Percentiles rank a stretch among this genome's conserved stretches.
Conservation (phyloP, 164 flowering plant genomes). For the Pachysandra terminalis region DNA sequence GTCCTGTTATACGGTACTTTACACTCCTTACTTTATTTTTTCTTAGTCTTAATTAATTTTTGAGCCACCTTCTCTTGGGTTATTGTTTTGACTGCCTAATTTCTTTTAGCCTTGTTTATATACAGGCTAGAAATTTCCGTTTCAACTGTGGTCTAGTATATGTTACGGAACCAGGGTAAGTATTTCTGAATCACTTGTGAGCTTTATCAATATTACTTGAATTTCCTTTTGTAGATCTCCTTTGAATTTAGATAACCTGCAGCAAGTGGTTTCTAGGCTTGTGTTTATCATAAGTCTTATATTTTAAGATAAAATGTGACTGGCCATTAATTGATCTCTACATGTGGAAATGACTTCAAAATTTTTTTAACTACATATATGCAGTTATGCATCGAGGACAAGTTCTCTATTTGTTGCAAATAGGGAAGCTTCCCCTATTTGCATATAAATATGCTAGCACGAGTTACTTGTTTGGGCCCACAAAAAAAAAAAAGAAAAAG, state of each 20-base stretch:
- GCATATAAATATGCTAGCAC: too few relatives aligned
- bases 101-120: neutral
- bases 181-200: neutral
- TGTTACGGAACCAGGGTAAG: constrained; percentile 92
- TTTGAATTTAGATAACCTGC: neutral
- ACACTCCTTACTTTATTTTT: neutral
- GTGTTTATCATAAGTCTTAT: too few relatives aligned
- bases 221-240: neutral
- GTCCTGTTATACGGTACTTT: neutral
- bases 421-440: too few relatives aligned
- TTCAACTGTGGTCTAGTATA: constrained; percentile 89
- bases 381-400: too few relatives aligned
- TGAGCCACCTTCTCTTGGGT: neutral
- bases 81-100: neutral
- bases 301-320: too few relatives aligned
- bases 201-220: neutral
- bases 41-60: neutral
- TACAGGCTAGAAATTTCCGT: constrained; percentile 93
- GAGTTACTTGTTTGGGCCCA: too few relatives aligned
- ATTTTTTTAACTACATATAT: too few relatives aligned
- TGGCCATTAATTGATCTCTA: too few relatives aligned
- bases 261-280: neutral
- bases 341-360: too few relatives aligned
- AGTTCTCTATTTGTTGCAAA: too few relatives aligned
- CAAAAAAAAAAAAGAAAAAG: too few relatives aligned